Base-by-base conservation (phyloP, 1,284 basidiomycete species). In the Coniferiporia sulphurascens region DNA sequence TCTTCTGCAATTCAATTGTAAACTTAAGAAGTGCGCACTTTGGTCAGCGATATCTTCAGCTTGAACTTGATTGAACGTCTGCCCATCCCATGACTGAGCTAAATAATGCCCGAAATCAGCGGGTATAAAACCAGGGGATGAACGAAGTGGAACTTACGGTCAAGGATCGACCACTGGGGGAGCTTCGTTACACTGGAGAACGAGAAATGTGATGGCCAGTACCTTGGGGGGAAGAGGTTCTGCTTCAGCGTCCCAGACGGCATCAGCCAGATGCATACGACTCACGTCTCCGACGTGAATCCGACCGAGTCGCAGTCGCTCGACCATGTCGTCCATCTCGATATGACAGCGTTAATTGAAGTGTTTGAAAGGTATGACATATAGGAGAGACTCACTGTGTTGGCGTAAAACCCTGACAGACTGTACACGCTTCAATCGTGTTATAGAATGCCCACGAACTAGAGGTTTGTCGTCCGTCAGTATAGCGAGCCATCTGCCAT, bases 401-500 rank as follows among this genome's bases (percentile, higher is more conserved):
- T 17, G 52, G 34, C 7, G 52, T 5, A 19, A 54, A 44, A n/a
- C 50, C 34, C 55, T 61, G 60, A 50, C 60, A 61, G 21, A 53
- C 35, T 12, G 55, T 55, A 34, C 60, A 61, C 13, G 60, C 60
- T 27, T 53, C 21, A n/a, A 61, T 41, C 0, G 45, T 36, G 41
- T 61, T 61, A 34, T 61, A 61, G 15, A 54, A 45, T n/a, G 52
- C 60, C 60, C 60, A 61, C 13, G 60, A 61, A 49, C 60, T 61
- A 41, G 6, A 41, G 27, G 21, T 13, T n/a, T 13, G 38, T 12
- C 52, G 34, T 4, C 13, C 19, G n/a, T 52, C 34, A 56, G 32
- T 32, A 4, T 19, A 27, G 2, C 10, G 35, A 21, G 35, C 12
- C 10, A 50, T 3, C 17, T 48, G 34, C 27, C 4, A 46, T 10